Evolutionary conservation across 2,329 filamentous ascomycete species (phyloP).

Genomic region (Paramyrothecium roridum): DNA sequence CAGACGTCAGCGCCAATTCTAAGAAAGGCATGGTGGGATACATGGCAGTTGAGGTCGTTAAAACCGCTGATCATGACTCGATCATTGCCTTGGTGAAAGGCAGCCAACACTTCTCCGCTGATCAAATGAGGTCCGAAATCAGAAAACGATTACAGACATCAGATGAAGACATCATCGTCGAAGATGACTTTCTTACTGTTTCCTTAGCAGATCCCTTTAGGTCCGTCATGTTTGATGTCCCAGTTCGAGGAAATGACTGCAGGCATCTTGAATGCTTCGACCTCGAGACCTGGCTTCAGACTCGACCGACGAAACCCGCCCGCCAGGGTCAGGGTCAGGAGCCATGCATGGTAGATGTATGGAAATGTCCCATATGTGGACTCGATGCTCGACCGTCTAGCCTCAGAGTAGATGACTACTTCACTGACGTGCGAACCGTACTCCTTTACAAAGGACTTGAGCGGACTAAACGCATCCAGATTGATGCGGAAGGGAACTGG

Average conservation of each 20-base stretch:
- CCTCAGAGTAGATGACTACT: conserved; percentile 72
- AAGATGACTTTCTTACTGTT: conserved; percentile 52
- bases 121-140: conserved; percentile 56
- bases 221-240: conserved; percentile 61
- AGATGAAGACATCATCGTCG: conserved; percentile 59
- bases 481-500: conserved; percentile 29
- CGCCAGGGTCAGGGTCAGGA: conserved; percentile 25
- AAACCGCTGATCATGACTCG: conserved; percentile 45
- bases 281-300: conserved; percentile 73
- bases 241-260: conserved; percentile 69
- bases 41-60: conserved; percentile 68
- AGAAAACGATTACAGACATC: conserved; percentile 36
- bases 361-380: conserved; percentile 84
- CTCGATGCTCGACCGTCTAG: conserved; percentile 71
- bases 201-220: conserved; percentile 67
- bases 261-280: conserved; percentile 87
- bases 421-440: conserved; percentile 57
- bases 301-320: conserved; percentile 48
- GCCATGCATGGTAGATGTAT: conserved; percentile 63
- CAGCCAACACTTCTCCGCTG: conserved; percentile 35
- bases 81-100: conserved; percentile 36
- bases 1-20: conserved; percentile 20
- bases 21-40: conserved; percentile 37
- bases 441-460: conserved; percentile 32
- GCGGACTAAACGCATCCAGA: conserved; percentile 24